Percentiles rank a stretch among this genome's conserved stretches.
phyloP scores from a whole-genome alignment of 306 rosid genomes.

The Dryas octopetala region DNA sequence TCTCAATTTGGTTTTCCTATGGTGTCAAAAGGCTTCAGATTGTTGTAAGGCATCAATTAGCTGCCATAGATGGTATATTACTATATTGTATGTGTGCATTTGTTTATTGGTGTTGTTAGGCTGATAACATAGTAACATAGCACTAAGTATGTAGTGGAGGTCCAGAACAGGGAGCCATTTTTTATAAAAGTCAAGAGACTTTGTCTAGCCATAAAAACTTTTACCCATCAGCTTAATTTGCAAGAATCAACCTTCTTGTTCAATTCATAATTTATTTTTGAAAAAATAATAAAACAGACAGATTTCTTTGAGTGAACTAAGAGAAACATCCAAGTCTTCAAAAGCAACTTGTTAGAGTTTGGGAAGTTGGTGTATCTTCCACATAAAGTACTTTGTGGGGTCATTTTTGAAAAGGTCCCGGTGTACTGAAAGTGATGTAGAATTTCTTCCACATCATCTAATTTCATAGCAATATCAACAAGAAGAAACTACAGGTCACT shows the following conservation, averaged over 20 bases:
- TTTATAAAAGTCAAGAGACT: constrained; percentile 8
- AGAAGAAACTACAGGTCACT: neutral
- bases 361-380: constrained; percentile 6
- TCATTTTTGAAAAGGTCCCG: constrained; percentile 6
- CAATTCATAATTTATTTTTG: neutral
- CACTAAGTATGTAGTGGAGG: constrained; percentile 19
- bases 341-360: constrained; percentile 3
- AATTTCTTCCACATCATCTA: constrained; percentile 7
- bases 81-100: neutral
- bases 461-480: constrained; percentile 3
- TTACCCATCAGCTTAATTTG: constrained; percentile 11
- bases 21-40: neutral
- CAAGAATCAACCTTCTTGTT: neutral
- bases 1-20: neutral
- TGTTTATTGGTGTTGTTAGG: constrained; percentile 5
- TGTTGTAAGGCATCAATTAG: too few species aligned
- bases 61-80: too few species aligned
- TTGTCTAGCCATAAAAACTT: neutral
- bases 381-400: neutral
- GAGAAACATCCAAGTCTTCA: constrained; percentile 2
- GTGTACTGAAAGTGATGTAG: neutral
- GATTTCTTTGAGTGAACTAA: neutral
- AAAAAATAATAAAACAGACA: neutral
- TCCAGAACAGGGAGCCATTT: neutral
- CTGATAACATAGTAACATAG: neutral